Evolutionary conservation across 2,329 filamentous ascomycete species (phyloP).

Genomic region (Xylaria sp.): DNA sequence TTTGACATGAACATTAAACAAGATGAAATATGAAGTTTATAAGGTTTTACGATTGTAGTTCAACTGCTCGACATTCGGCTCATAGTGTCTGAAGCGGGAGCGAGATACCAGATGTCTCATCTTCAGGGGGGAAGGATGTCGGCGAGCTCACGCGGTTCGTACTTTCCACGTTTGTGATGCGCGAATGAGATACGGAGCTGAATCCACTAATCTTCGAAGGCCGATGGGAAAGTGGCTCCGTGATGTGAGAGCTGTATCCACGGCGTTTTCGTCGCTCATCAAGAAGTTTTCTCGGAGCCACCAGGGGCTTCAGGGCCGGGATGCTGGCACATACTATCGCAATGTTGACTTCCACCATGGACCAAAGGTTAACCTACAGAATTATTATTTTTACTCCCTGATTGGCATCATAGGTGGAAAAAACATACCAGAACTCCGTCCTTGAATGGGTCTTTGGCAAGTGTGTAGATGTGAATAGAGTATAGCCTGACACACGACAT

Average conservation of each 20-base stretch:
- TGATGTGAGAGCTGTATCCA: conserved; percentile 38
- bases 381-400: neutral
- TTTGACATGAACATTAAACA: neutral
- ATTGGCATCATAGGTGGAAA: neutral
- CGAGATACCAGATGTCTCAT: conserved; percentile 26
- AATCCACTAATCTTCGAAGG: conserved; percentile 35
- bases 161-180: conserved; percentile 19
- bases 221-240: conserved; percentile 25
- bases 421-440: conserved; percentile 47
- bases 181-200: conserved; percentile 39
- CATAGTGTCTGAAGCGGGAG: conserved; percentile 28
- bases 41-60: neutral
- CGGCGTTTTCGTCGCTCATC: conserved; percentile 34
- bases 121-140: conserved; percentile 2
- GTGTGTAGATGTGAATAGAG: conserved; percentile 54
- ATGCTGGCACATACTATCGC: conserved; percentile 62
- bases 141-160: conserved; percentile 16
- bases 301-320: conserved; percentile 62
- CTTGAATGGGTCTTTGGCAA: conserved; percentile 52
- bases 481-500: conserved; percentile 55
- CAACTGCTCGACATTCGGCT: neutral
- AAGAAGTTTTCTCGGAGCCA: conserved; percentile 51
- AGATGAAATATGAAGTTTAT: too few species aligned
- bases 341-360: conserved; percentile 60
- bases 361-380: conserved; percentile 55